Base-by-base conservation (phyloP, 768 basidiomycete species). In the Termitomyces bulborhizus region DNA sequence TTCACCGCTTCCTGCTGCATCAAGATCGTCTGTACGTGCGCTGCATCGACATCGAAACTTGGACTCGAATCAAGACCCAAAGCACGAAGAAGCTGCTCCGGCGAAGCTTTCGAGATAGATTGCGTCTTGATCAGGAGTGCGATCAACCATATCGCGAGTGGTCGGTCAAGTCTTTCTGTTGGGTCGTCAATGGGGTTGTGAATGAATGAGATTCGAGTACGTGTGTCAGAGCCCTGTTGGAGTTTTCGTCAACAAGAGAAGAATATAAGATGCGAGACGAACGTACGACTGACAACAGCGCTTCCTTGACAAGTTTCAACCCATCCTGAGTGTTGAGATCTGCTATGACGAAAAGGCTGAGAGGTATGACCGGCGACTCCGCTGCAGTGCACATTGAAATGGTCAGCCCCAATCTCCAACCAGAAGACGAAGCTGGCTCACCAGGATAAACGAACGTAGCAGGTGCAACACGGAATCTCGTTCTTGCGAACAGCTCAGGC, bases 251-350 rank as follows among this genome's bases (percentile, higher is more conserved):
- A 34, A 12, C 13, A 26, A 3, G 24, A 37, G 18, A 42, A 27
- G 54, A 40, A 1, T 13, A 24, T 27, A 6, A 53, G 13, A 31
- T 37, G 55, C 27, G 29, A 56, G 46, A 36, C 47, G 15, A 8
- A 69, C 77, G 41, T 65, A 93, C 92, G 57, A 88, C 64, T 6
- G 88, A 86, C 18, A 63, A 62, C 7, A 97, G 66, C 0, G 86
- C 84, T 56, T 87, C 85, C 53, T 73, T 80, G n/a, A 84, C 73
- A 2, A 91, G 69, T n/a, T 65, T 63, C 15, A 79, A 47, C 0
- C 91, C 90, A 1, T 72, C 76, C 6, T 73, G 70, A 7, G 75
- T 80, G 59, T 96, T 86, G 13, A 98, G 73, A 66, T 98, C 89
- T 1, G 86, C 87, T 16, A 96, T 74, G 40, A 98, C 71, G 62